Conservation (phyloP, 805 yeast species). For the Metschnikowia matae region DNA sequence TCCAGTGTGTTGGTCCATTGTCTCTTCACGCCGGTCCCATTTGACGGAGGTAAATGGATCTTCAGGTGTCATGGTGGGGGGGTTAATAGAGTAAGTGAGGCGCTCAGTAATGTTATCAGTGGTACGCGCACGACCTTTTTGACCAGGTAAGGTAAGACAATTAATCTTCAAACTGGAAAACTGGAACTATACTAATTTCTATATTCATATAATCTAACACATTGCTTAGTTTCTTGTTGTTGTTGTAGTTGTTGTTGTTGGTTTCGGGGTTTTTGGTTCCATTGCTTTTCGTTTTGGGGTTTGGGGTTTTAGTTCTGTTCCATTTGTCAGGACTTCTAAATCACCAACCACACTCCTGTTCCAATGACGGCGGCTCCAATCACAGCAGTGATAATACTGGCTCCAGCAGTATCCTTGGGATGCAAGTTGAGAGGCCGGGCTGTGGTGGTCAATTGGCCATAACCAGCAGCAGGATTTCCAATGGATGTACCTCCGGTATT, state of each 20-base stretch:
- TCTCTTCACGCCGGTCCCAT: constrained; percentile 48
- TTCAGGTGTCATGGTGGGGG: constrained; percentile 19
- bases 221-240: too few species aligned
- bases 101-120: constrained; percentile 5
- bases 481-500: constrained; percentile 35
- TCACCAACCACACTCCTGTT: constrained; percentile 18
- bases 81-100: not conserved
- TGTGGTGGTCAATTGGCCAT: constrained; percentile 6
- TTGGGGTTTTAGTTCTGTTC: too few species aligned
- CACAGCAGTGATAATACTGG: constrained; percentile 80
- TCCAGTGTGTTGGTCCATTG: not conserved
- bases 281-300: too few species aligned
- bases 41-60: constrained; percentile 56
- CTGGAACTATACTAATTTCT: too few species aligned
- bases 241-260: too few species aligned
- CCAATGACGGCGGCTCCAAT: constrained; percentile 20
- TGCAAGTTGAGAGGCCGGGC: constrained; percentile 13
- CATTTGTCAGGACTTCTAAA: not conserved
- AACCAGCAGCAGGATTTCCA: constrained; percentile 35
- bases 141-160: too few species aligned
- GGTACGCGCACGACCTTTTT: constrained; percentile 8
- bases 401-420: constrained; percentile 59
- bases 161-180: too few species aligned
- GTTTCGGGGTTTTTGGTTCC: too few species aligned
- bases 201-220: too few species aligned